A percentile compares a stretch with the other conserved stretches of the same genome.
Conservation (phyloP, 345 rosid genomes). For the Reutealis trisperma region DNA sequence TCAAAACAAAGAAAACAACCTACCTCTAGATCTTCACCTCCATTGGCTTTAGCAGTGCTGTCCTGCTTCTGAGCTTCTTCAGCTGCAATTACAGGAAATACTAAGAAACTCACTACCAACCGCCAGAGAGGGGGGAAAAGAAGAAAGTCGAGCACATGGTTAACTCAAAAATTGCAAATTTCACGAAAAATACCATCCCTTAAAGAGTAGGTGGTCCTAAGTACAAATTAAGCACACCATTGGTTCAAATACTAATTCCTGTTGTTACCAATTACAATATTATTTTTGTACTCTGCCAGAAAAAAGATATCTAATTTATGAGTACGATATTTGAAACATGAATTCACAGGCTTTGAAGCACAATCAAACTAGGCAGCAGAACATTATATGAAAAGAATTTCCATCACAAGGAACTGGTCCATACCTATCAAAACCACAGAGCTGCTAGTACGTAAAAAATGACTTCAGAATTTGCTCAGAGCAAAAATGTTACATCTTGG, state of each 20-base stretch:
- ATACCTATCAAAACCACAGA: neutral
- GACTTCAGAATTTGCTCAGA: neutral
- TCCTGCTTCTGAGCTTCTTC: slow-evolving; percentile 54
- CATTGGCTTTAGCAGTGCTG: slow-evolving; percentile 41
- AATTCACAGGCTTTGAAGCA: no score
- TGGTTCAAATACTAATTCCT: neutral
- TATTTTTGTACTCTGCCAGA: no score
- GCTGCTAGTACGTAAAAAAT: neutral
- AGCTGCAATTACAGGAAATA: slow-evolving; percentile 12
- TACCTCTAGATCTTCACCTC: slow-evolving; percentile 38
- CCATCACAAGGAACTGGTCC: neutral
- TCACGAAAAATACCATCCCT: neutral
- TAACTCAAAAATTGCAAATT: neutral
- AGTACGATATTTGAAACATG: no score
- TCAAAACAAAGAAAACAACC: slow-evolving; percentile 7
- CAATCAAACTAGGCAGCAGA: no score
- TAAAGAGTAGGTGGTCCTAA: neutral
- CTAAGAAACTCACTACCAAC: neutral
- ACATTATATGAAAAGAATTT: no score
- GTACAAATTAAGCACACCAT: neutral
- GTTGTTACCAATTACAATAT: neutral
- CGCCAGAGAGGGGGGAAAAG: neutral
- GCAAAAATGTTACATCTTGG: neutral
- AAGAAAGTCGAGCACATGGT: neutral
- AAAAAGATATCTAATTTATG: no score